Base-by-base conservation (phyloP, 2,329 filamentous ascomycete genomes). In the Decorospora gaudefroyi region DNA sequence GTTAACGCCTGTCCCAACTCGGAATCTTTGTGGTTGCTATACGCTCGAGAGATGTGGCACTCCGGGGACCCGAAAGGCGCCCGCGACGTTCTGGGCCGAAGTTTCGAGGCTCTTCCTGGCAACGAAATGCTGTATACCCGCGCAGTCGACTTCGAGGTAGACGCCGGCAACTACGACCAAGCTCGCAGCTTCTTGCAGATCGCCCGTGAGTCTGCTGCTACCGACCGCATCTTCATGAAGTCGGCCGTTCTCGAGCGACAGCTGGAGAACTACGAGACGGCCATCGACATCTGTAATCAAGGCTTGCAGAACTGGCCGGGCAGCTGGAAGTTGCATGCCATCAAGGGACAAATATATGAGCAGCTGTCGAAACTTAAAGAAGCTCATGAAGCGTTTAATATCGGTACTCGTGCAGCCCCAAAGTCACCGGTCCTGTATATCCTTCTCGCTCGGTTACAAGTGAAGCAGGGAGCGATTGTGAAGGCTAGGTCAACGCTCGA, bases 111-210 rank as follows among this genome's bases (percentile, higher is more conserved):
- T 67, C 95, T 97, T 61, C 90, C 90, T 1, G 91, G 95, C 69
- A 96, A 96, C 72, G 93, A 99, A 71, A 90, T 97, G 68, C 96
- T 99, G 55, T 99, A 93, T 87, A 84, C 96, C 33, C 88, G 91
- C 11, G 93, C 93, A 31, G 93, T 99, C 55, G 95, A 96, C 70
- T 83, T 99, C 19, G 93, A 99, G 72, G 90, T 93, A 1, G 91
- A 97, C 63, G 92, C 90, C 49, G 82, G 85, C 29, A 84, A 95
- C 61, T 85, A 83, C 27, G 87, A 90, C 25, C 84, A 93, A 65
- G 93, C 93, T 1, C 80, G 91, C 30, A 82, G 87, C 49, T 82
- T 99, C 16, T 80, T 99, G 26, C 82, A 84, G 39, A 87, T 87
- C 9, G 93, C 93, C 15, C 84, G 93, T 41, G 83, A 88, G 45